Conservation (phyloP, 768 basidiomycete genomes). For the Boletus tomentosulus region DNA sequence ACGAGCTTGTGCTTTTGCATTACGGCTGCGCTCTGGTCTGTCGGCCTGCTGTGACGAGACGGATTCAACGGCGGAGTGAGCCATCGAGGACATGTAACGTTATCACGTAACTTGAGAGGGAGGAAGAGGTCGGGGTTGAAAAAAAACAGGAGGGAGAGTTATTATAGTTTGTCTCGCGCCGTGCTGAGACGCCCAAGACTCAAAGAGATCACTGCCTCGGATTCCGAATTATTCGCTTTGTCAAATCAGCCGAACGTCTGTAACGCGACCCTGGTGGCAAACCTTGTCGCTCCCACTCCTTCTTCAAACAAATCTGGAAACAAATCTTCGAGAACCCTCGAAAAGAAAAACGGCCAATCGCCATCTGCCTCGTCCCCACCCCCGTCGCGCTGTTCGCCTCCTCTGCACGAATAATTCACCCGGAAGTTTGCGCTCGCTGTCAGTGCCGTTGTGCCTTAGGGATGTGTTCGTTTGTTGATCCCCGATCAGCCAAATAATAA, state of each 20-base stretch:
- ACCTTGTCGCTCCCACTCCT: constrained; percentile 20
- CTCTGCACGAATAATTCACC: neutral
- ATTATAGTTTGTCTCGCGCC: constrained; percentile 30
- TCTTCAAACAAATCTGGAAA: constrained; percentile 27
- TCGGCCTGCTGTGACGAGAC: constrained; percentile 43
- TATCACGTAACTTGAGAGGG: constrained; percentile 37
- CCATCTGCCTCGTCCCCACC: constrained; percentile 8
- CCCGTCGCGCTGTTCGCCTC: neutral
- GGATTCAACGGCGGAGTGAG: constrained; percentile 45
- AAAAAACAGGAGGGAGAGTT: constrained; percentile 34
- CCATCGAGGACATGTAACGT: constrained; percentile 57
- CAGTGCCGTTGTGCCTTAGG: constrained; percentile 26
- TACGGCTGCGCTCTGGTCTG: constrained; percentile 80
- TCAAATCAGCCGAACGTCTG: constrained; percentile 33
- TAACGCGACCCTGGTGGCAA: constrained; percentile 35
- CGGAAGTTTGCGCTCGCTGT: constrained; percentile 30
- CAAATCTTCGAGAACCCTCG: constrained; percentile 29
- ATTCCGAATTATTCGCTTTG: constrained; percentile 52
- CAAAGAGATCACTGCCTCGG: constrained; percentile 30
- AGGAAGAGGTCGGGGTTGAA: constrained; percentile 49
- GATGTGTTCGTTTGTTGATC: constrained; percentile 49
- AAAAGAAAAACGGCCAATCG: constrained; percentile 17
- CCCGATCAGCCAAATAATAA: constrained; percentile 50
- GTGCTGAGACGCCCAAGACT: constrained; percentile 27
- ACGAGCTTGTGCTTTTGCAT: constrained; percentile 83